phyloP scores from a whole-genome alignment of 805 yeast genomes.

The Monosporozyma yasuniensis region DNA sequence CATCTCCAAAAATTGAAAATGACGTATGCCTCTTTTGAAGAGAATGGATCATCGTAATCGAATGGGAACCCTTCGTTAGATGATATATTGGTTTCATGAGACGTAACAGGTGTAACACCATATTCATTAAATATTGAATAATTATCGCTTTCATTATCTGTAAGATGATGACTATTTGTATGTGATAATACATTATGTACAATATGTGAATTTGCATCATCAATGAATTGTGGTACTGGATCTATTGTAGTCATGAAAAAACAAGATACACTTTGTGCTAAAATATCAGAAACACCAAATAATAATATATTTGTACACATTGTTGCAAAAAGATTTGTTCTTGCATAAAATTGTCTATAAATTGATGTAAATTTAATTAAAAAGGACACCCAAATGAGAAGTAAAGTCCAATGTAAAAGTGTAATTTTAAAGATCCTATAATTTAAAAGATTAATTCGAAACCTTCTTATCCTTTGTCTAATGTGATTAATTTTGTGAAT shows the following conservation, averaged over 20 bases:
- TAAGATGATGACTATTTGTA: slow-evolving; percentile 2
- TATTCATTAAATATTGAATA: slow-evolving; percentile 25
- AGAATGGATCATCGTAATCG: not conserved
- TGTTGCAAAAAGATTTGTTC: slow-evolving; percentile 65
- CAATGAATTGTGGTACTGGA: slow-evolving; percentile 18
- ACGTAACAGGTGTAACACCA: slow-evolving; percentile 11
- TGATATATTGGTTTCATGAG: not conserved
- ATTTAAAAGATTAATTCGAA: slow-evolving; percentile 1
- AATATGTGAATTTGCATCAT: slow-evolving; percentile 9
- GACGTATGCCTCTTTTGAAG: not conserved
- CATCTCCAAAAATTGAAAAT: slow-evolving; percentile 59
- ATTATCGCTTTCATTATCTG: slow-evolving; percentile 17
- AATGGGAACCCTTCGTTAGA: not conserved
- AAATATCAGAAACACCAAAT: slow-evolving; percentile 82
- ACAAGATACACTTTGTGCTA: slow-evolving; percentile 67
- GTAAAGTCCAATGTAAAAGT: slow-evolving; percentile 44
- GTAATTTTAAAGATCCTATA: slow-evolving; percentile 40
- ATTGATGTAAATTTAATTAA: slow-evolving; percentile 46
- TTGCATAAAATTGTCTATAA: slow-evolving; percentile 53
- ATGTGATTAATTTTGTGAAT: not conserved
- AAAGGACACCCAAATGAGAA: slow-evolving; percentile 40
- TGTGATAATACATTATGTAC: slow-evolving; percentile 6
- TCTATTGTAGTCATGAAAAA: slow-evolving; percentile 14
- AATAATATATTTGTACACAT: slow-evolving; percentile 71
- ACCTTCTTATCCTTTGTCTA: not conserved